phyloP scores from a whole-genome alignment of 306 rosid genomes.

The Pueraria montana region DNA sequence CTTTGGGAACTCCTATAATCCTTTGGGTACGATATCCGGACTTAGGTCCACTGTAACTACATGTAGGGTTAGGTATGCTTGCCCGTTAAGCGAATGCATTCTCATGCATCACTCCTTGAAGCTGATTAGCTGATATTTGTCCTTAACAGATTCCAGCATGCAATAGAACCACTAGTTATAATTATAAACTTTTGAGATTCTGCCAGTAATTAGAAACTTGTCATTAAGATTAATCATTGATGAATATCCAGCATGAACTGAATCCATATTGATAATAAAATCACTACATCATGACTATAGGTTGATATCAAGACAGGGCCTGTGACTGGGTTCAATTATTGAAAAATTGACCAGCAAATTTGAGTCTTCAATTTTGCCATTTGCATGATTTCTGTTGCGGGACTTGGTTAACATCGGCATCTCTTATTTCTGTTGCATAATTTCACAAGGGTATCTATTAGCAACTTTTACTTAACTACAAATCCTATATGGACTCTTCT shows the following conservation, averaged over 20 bases:
- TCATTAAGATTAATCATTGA: conserved; percentile 14
- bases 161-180: neutral
- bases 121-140: conserved; percentile 8
- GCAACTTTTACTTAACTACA: neutral
- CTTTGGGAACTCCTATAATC: too few species aligned
- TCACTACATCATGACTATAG: neutral
- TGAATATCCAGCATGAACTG: neutral
- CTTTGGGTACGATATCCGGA: too few species aligned
- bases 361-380: neutral
- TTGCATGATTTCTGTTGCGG: neutral
- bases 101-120: too few species aligned
- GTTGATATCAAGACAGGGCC: conserved; percentile 2
- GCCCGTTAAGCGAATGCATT: too few species aligned
- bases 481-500: conserved; percentile 16
- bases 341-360: conserved; percentile 13
- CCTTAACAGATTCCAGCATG: neutral
- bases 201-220: neutral
- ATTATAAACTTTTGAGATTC: neutral
- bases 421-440: conserved; percentile 18
- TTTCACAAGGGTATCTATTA: neutral
- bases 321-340: neutral
- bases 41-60: too few species aligned
- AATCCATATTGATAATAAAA: neutral
- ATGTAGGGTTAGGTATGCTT: too few species aligned
- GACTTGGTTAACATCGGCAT: neutral